These are phyloP conservation scores for Fusarium armeniacum DNA, from an alignment of 2,329 filamentous ascomycete species.

Conservation along the genomic window DNA sequence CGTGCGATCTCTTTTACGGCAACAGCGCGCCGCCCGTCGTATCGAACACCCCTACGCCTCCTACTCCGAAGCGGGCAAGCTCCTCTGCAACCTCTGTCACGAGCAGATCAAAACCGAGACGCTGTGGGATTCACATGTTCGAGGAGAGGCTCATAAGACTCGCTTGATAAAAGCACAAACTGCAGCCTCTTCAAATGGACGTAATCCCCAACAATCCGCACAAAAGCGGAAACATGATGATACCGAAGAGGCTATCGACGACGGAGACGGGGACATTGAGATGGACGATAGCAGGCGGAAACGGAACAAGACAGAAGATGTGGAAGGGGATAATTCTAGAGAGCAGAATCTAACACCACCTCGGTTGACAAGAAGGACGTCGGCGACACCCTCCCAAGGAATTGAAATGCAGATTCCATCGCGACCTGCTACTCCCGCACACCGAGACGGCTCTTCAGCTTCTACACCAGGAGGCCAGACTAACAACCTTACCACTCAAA, in stretches of 20 bases:
- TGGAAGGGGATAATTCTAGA: conserved; percentile 38
- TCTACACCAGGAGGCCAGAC: conserved; percentile 56
- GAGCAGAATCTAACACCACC: conserved; percentile 57
- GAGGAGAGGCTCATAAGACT: conserved; percentile 60
- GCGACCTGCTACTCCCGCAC: conserved; percentile 71
- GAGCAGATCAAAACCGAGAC: conserved; percentile 74
- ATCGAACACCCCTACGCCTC: conserved; percentile 77
- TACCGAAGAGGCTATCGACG: conserved; percentile 50
- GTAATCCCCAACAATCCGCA: conserved; percentile 32
- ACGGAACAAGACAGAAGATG: conserved; percentile 59
- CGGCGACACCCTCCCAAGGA: conserved; percentile 67
- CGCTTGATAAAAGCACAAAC: conserved; percentile 45
- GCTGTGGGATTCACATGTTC: conserved; percentile 75
- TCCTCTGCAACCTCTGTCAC: conserved; percentile 77
- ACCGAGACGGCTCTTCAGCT: conserved; percentile 58
- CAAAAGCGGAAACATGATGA: conserved; percentile 56
- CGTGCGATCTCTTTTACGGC: conserved; percentile 82
- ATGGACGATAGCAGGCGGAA: conserved; percentile 60
- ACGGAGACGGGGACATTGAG: conserved; percentile 53
- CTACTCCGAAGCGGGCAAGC: conserved; percentile 76
- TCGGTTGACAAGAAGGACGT: conserved; percentile 61
- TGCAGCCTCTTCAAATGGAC: conserved; percentile 32
- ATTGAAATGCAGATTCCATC: conserved; percentile 75
- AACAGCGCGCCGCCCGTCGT: conserved; percentile 80
- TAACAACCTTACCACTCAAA: conserved; percentile 30